Conservation (phyloP, 768 basidiomycete species). For the Pholiota microspora region DNA sequence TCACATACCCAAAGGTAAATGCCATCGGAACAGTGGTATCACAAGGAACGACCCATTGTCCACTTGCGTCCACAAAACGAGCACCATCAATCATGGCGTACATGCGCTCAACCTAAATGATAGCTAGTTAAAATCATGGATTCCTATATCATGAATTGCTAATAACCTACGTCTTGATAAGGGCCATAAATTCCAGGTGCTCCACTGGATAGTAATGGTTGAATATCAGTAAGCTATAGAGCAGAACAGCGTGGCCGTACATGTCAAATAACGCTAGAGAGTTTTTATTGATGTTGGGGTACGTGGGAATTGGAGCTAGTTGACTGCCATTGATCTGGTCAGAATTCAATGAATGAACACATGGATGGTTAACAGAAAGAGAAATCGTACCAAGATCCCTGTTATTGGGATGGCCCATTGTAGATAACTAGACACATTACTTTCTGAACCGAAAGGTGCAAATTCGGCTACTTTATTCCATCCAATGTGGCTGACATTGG, state of each 20-base stretch:
- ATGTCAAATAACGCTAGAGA: constrained; percentile 74
- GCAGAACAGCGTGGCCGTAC: constrained; percentile 53
- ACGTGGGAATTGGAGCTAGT: constrained; percentile 59
- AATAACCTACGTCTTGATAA: constrained; percentile 69
- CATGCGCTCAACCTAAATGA: constrained; percentile 59
- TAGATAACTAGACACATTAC: constrained; percentile 66
- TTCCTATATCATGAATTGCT: too few relatives aligned
- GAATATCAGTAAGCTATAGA: not conserved
- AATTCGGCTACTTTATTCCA: constrained; percentile 81
- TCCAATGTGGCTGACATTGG: constrained; percentile 53
- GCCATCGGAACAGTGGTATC: constrained; percentile 54
- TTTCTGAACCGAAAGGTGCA: constrained; percentile 56
- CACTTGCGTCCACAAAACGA: constrained; percentile 66
- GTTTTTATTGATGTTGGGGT: constrained; percentile 49
- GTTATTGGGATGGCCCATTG: constrained; percentile 71
- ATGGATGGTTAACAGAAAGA: not conserved
- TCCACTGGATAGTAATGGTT: constrained; percentile 43
- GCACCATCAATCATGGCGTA: constrained; percentile 59
- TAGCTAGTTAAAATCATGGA: constrained; percentile 6
- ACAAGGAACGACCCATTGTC: constrained; percentile 80
- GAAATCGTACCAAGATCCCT: constrained; percentile 46
- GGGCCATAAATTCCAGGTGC: constrained; percentile 72
- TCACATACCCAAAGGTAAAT: constrained; percentile 66
- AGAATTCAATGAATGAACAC: not conserved
- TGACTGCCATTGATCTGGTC: constrained; percentile 54